Percentiles rank a stretch among this genome's conserved stretches.
Evolutionary conservation across 2,329 filamentous ascomycete species (phyloP).

Genomic region (Penicillium palitans): DNA sequence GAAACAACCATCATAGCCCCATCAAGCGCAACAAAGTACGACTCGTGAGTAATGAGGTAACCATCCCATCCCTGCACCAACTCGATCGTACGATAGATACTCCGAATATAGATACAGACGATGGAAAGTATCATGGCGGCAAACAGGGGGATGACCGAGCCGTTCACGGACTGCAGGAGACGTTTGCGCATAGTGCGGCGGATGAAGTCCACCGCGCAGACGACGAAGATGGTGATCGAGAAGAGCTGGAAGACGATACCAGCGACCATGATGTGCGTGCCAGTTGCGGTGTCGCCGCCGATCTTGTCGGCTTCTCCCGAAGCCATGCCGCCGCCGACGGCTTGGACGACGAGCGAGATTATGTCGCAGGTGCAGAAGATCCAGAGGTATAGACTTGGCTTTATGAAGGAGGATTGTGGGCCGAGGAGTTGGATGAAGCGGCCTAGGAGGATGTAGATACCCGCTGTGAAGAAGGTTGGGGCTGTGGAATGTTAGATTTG

Average conservation of each 20-base stretch:
- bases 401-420: slow-evolving; percentile 45
- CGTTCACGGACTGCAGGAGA: slow-evolving; percentile 27
- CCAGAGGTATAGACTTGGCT: slow-evolving; percentile 48
- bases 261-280: slow-evolving; percentile 53
- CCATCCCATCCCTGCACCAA: slow-evolving; percentile 53
- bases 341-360: slow-evolving; percentile 57
- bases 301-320: slow-evolving; percentile 46
- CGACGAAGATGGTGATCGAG: slow-evolving; percentile 55
- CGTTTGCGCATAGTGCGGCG: slow-evolving; percentile 34
- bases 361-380: slow-evolving; percentile 57
- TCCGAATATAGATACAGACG: slow-evolving; percentile 49
- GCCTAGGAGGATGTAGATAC: slow-evolving; percentile 53
- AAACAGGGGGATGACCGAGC: slow-evolving; percentile 35
- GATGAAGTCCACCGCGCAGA: slow-evolving; percentile 51
- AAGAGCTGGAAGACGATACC: slow-evolving; percentile 61
- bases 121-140: slow-evolving; percentile 46
- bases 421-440: slow-evolving; percentile 50
- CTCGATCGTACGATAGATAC: slow-evolving; percentile 54
- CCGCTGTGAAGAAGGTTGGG: slow-evolving; percentile 55
- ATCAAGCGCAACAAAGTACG: slow-evolving; percentile 53
- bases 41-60: slow-evolving; percentile 53
- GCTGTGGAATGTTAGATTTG: slow-evolving; percentile 24
- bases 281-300: slow-evolving; percentile 49
- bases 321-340: slow-evolving; percentile 56
- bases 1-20: slow-evolving; percentile 51